phyloP scores from a whole-genome alignment of 2,329 filamentous ascomycete genomes.

The Chaetothyriales sp. region DNA sequence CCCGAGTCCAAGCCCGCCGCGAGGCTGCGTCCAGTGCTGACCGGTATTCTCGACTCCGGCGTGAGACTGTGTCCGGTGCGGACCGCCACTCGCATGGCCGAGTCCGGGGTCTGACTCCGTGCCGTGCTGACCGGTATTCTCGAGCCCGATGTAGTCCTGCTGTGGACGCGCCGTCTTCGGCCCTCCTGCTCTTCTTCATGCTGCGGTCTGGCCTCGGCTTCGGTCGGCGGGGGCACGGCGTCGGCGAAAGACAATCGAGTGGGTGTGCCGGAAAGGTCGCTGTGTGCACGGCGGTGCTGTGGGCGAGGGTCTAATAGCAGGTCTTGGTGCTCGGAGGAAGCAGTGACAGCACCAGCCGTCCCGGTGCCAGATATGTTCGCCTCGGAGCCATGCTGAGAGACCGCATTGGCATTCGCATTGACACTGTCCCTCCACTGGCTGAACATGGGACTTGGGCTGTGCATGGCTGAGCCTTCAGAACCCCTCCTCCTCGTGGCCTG shows the following conservation, averaged over 20 bases:
- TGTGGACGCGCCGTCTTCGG: conserved; percentile 1
- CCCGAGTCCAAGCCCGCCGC: conserved; percentile 9
- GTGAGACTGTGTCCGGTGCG: conserved; percentile 4
- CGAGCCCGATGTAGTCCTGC: conserved; percentile 3
- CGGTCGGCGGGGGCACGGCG: conserved; percentile 1
- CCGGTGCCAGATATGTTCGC: conserved; percentile 1
- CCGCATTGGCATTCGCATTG: neutral
- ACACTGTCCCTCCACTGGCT: conserved; percentile 4
- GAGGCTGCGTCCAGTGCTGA: conserved; percentile 25
- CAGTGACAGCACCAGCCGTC: neutral
- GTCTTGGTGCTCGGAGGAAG: neutral
- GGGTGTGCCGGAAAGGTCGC: conserved; percentile 10
- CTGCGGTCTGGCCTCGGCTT: neutral
- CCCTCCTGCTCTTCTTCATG: neutral
- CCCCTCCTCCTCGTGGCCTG: conserved; percentile 42
- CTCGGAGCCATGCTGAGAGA: neutral
- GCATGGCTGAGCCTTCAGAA: conserved; percentile 52
- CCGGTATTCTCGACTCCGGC: conserved; percentile 24
- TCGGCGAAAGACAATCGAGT: neutral
- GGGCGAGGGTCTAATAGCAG: neutral
- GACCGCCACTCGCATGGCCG: conserved; percentile 21
- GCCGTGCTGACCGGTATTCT: conserved; percentile 12
- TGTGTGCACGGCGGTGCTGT: conserved; percentile 13
- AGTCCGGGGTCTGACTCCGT: conserved; percentile 10
- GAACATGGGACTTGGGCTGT: conserved; percentile 34